phyloP scores from a whole-genome alignment of 306 rosid species.

The Citrullus mucosospermus region DNA sequence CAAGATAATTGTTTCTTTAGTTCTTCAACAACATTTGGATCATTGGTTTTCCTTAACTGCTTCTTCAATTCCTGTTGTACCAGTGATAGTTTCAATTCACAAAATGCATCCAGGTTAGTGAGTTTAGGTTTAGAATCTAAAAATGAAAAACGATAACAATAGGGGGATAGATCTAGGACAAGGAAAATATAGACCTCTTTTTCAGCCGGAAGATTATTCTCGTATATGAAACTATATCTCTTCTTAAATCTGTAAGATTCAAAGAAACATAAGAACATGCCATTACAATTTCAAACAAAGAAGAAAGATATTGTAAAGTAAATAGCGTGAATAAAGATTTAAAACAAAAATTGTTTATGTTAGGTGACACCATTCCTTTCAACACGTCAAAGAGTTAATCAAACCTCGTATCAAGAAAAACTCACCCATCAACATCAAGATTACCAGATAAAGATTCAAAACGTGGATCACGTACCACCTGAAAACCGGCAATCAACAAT shows the following conservation, averaged over 20 bases:
- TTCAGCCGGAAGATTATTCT: slow-evolving; percentile 20
- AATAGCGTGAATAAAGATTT: not conserved
- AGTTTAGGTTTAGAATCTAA: not conserved
- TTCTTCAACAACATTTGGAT: slow-evolving; percentile 40
- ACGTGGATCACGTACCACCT: slow-evolving; percentile 69
- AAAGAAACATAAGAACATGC: not conserved
- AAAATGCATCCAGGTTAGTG: slow-evolving; percentile 5
- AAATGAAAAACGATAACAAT: not conserved
- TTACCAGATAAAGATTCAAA: slow-evolving; percentile 69
- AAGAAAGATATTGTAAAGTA: not conserved
- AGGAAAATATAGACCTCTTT: slow-evolving; percentile 13
- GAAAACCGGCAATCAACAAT: slow-evolving; percentile 10
- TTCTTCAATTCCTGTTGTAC: slow-evolving; percentile 32
- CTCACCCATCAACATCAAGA: slow-evolving; percentile 55
- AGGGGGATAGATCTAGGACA: not conserved
- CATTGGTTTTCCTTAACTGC: slow-evolving; percentile 34
- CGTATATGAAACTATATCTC: slow-evolving; percentile 51
- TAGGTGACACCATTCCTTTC: not conserved
- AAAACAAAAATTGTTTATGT: not conserved
- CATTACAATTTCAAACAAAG: not conserved
- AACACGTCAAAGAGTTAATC: not conserved
- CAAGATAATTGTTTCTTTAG: slow-evolving; percentile 36
- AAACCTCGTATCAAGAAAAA: not conserved
- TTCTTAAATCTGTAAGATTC: slow-evolving; percentile 57
- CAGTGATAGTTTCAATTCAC: not conserved